phyloP scores from a whole-genome alignment of 179 eudicot species.

The Monotropa hypopitys region DNA sequence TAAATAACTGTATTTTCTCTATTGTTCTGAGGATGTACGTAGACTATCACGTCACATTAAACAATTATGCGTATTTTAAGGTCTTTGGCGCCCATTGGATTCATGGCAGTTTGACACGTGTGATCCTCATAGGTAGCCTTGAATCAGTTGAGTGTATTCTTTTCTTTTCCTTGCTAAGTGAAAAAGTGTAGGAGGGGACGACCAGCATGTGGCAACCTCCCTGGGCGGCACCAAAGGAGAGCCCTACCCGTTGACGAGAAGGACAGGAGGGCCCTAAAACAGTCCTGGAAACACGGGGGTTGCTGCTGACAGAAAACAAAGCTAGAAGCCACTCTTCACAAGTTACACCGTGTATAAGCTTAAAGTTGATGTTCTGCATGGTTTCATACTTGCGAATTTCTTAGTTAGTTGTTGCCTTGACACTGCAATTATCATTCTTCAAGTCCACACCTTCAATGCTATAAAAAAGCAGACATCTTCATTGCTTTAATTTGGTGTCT shows the following conservation, averaged over 20 bases:
- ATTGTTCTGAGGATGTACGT: background rate
- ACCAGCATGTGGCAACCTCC: background rate
- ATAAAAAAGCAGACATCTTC: background rate
- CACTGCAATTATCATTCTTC: background rate
- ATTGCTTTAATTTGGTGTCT: background rate
- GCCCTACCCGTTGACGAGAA: background rate
- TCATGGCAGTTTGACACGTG: background rate
- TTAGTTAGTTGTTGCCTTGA: background rate
- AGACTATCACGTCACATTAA: background rate
- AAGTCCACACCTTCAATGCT: background rate
- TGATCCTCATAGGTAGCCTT: background rate
- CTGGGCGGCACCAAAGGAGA: background rate
- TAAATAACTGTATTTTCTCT: background rate
- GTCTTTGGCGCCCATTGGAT: background rate
- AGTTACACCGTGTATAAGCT: background rate
- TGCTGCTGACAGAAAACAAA: background rate
- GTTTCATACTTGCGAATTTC: background rate
- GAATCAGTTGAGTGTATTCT: background rate
- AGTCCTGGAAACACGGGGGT: background rate
- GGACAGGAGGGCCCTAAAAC: background rate
- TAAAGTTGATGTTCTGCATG: background rate
- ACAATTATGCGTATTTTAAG: background rate
- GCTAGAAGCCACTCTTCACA: constrained; percentile 1
- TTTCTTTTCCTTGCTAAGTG: background rate
- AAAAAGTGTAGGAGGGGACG: background rate